Percentiles rank a stretch among this genome's conserved stretches.
phyloP scores from a whole-genome alignment of 306 rosid species.

The Abrus pulchellus region DNA sequence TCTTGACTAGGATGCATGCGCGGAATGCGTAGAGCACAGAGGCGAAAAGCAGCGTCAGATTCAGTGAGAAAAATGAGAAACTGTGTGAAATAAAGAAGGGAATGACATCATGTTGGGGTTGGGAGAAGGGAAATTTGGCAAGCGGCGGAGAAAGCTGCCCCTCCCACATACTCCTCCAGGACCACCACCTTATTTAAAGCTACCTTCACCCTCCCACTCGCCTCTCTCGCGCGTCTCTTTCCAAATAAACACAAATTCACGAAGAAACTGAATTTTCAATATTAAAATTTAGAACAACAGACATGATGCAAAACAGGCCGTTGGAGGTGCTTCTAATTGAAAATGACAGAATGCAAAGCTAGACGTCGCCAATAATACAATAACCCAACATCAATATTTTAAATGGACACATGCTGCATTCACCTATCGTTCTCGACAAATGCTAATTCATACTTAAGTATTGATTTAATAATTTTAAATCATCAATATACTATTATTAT shows the following conservation, averaged over 20 bases:
- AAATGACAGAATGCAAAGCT: neutral
- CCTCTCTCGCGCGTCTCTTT: slow-evolving; percentile 39
- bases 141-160: slow-evolving; percentile 70
- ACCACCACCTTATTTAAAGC: slow-evolving; percentile 63
- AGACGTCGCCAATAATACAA: neutral
- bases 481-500: too few species aligned
- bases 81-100: too few species aligned
- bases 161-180: slow-evolving; percentile 36
- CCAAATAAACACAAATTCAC: too few species aligned
- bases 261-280: too few species aligned
- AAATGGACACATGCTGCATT: neutral
- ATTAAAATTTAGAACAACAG: neutral
- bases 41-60: neutral
- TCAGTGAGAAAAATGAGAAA: neutral
- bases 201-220: slow-evolving; percentile 39
- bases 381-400: neutral
- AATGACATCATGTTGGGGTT: slow-evolving; percentile 55
- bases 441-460: too few species aligned
- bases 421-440: too few species aligned
- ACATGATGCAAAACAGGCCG: neutral
- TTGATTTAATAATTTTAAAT: too few species aligned
- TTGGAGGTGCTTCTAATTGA: neutral
- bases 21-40: slow-evolving; percentile 46
- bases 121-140: slow-evolving; percentile 52
- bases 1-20: slow-evolving; percentile 16